phyloP scores from a whole-genome alignment of 768 basidiomycete genomes.

The Zangia roseola region DNA sequence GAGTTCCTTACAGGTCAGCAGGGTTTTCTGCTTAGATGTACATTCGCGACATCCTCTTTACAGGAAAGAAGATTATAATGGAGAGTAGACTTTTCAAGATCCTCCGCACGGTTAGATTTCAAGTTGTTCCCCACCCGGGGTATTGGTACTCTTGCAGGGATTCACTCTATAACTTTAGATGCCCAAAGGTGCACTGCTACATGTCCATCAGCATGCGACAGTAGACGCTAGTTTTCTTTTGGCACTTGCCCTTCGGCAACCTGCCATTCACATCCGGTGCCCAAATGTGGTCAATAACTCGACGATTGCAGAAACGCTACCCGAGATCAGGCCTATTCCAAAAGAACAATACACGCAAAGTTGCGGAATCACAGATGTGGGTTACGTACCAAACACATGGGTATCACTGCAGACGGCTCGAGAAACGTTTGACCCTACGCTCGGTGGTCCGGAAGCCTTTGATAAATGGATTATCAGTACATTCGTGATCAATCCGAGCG shows the following conservation, averaged over 20 bases:
- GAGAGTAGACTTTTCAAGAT: constrained; percentile 40
- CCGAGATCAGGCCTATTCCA: constrained; percentile 38
- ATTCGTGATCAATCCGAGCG: constrained; percentile 41
- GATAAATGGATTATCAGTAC: constrained; percentile 40
- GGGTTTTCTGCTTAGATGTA: neutral
- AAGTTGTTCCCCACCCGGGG: neutral
- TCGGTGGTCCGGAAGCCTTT: constrained; percentile 42
- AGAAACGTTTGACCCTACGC: constrained; percentile 30
- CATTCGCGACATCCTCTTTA: neutral
- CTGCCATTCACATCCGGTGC: constrained; percentile 39
- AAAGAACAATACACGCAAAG: constrained; percentile 17
- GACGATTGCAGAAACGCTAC: constrained; percentile 28
- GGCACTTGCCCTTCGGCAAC: constrained; percentile 36
- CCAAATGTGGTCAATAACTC: constrained; percentile 18
- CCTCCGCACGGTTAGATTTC: constrained; percentile 31
- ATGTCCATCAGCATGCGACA: constrained; percentile 44
- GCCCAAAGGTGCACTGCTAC: constrained; percentile 49
- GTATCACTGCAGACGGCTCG: constrained; percentile 36
- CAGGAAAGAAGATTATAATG: constrained; percentile 35
- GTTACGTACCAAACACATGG: constrained; percentile 35
- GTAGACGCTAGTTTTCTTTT: constrained; percentile 38
- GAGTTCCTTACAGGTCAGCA: constrained; percentile 63
- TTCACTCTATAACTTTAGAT: constrained; percentile 27
- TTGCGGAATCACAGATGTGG: constrained; percentile 26
- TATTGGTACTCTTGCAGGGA: too few relatives aligned